Evolutionary conservation across 2,329 filamentous ascomycete species (phyloP), one percentile per base, ranked within the genome.

Genomic region (Elsinoe necatrix): DNA sequence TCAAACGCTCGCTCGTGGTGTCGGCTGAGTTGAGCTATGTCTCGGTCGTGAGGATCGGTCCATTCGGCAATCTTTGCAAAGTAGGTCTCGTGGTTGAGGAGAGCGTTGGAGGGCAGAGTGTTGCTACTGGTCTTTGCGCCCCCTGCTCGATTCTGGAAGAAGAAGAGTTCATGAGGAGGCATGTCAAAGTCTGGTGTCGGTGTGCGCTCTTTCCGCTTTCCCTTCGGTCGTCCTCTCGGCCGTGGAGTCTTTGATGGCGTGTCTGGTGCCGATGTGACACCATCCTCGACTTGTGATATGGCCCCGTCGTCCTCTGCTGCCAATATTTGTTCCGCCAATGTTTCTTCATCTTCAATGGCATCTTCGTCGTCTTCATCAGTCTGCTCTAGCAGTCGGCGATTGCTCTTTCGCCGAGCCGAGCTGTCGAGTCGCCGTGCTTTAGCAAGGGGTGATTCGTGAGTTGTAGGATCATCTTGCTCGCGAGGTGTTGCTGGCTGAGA

Each of bases 31-130:
- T 86, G 86, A 16, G 80, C 76, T 52, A 87, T 80, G 61, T 95
- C 87, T 2, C 77, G 71, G 31, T 76, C 75, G 68, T 95, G 91
- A 0, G 80, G 81, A 63, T 95, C 86, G 58, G 77, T 67, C 61
- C 83, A 82, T 34, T 79, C 75, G 25, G 81, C 78, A 27, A 88
- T 75, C 27, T 86, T 73, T 43, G 81, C 77, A 64, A 95, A 95
- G 71, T 93, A 98, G 67, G 96, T 89, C 57, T 97, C 91, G 66
- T 96, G 91, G 1, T 87, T 90, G 57, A 97, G 82, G 9, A 95
- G 76, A 3, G 82, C 77, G 31, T 95, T 75, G 3, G 85, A 83
- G 0, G 85, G 79, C 4, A 97, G 77, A 0, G 83, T 95, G 62
- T 93, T 93, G 67, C 88, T 86, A 1, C 91, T 96, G 0, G 92